A percentile compares a stretch with the other conserved stretches of the same genome.
Conservation (phyloP, 2,329 filamentous ascomycete species). For the Paracorniculantispora psalliotae region DNA sequence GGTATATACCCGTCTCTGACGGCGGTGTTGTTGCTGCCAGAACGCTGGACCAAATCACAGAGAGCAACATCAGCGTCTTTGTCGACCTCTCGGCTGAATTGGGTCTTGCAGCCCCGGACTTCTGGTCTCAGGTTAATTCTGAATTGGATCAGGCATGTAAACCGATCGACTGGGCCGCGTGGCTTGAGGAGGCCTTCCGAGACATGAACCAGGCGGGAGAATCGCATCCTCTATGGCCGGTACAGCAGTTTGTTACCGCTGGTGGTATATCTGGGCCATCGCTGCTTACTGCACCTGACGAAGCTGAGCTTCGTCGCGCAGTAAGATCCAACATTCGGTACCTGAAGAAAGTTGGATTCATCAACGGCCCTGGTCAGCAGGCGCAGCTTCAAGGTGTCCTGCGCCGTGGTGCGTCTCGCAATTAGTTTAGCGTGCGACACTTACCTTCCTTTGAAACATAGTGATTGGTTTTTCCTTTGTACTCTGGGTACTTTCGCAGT, state of each 20-base stretch:
- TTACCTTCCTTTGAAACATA: background rate
- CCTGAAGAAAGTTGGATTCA: constrained; percentile 15
- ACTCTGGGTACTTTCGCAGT: background rate
- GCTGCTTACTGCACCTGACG: background rate
- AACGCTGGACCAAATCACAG: constrained; percentile 13
- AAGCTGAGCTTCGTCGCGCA: background rate
- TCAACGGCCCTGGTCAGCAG: constrained; percentile 33
- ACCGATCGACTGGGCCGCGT: constrained; percentile 16
- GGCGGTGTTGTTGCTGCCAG: constrained; percentile 15
- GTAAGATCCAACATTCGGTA: constrained; percentile 15
- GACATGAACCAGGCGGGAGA: constrained; percentile 17
- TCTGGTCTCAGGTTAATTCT: constrained; percentile 19
- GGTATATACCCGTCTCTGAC: constrained; percentile 13
- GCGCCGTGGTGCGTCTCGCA: background rate
- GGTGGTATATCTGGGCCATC: constrained; percentile 12
- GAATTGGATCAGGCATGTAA: constrained; percentile 14
- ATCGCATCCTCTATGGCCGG: constrained; percentile 21
- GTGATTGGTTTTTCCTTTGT: background rate
- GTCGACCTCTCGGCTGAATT: constrained; percentile 10
- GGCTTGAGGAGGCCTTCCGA: constrained; percentile 11
- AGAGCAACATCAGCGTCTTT: constrained; percentile 4
- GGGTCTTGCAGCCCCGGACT: constrained; percentile 17
- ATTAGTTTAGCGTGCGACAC: background rate
- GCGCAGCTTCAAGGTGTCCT: background rate
- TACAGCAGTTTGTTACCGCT: constrained; percentile 20